Evolutionary conservation across 2,329 filamentous ascomycete species (phyloP).

Genomic region (Tolypocladium amazonense): DNA sequence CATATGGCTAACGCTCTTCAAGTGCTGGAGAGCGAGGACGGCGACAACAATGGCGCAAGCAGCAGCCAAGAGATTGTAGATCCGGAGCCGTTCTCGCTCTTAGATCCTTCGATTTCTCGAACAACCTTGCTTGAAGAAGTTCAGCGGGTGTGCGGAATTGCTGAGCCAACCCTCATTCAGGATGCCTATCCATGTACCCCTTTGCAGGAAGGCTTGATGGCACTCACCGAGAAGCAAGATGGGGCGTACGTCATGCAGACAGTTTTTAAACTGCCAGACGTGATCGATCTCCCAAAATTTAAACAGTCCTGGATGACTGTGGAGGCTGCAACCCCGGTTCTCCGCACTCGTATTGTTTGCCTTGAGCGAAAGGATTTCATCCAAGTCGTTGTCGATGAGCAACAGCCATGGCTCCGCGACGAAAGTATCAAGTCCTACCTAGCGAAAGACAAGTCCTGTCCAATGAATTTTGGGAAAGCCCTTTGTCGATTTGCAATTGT

Average conservation of each 20-base stretch:
- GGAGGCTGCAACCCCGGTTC: not conserved
- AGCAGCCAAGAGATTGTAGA: not conserved
- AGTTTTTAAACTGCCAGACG: conserved; percentile 2
- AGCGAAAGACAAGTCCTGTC: not conserved
- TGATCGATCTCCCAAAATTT: not conserved
- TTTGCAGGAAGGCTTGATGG: conserved; percentile 29
- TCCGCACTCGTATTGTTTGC: not conserved
- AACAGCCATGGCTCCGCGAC: not conserved
- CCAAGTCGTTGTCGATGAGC: not conserved
- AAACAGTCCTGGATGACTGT: not conserved
- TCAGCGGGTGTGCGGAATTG: not conserved
- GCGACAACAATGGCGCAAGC: not conserved
- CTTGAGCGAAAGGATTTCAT: not conserved
- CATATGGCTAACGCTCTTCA: not conserved
- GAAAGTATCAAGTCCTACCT: not conserved
- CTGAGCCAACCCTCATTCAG: not conserved
- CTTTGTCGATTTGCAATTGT: not conserved
- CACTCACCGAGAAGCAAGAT: conserved; percentile 18
- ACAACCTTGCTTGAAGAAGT: not conserved
- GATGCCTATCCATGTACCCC: conserved; percentile 30
- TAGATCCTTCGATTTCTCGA: not conserved
- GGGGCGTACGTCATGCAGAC: conserved; percentile 26
- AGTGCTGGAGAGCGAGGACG: not conserved
- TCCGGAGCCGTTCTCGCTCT: not conserved
- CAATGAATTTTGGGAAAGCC: not conserved